Evolutionary conservation across 2,329 filamentous ascomycete genomes (phyloP), one percentile per base, ranked within the genome.

Genomic region (Dactylellina cionopaga): DNA sequence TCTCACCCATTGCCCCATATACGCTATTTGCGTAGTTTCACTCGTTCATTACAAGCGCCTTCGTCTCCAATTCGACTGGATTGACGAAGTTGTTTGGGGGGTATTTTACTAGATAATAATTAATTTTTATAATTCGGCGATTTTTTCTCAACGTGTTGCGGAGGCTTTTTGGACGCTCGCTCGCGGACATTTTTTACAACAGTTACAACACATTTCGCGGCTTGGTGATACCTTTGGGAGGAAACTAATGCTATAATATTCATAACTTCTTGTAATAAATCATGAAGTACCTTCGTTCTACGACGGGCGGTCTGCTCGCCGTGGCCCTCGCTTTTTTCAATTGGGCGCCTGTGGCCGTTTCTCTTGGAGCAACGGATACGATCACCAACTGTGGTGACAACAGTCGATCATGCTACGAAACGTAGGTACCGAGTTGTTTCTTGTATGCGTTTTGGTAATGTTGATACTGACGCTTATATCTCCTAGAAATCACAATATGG

Each of bases 401-500:
- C 76, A 82, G 83, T 5, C 80, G 85, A 69, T 77, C 83, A 27
- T 84, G 85, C 22, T 87, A 87, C 77, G 84, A 86, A 77, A 66
- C 74, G 75, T 76, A 51, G 55, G 75, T 39, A 25, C 24, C 5
- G 3, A 13, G 37, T 11, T 25, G 25, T 29, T 29, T 24, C 15
- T 31, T 9, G 31, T 31, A 41, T 37, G 27, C 43, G 11, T n/a
- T 17, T 5, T 11, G 10, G n/a, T 24, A 35, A 13, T 59, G 54
- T 52, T 65, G 31, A 64, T 4, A 46, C 80, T 78, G 17, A 19
- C 13, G 33, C 10, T 29, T 65, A 37, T 47, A n/a, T n/a, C n/a
- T n/a, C n/a, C n/a, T n/a, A 72, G 68, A 37, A 88, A 86, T 76
- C 86, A 89, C 77, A 88, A 88, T 78, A 85, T 89, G 83, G 85